Conservation (phyloP, 108 stramenopile genomes). For the Pseudonitzschia multistriata region DNA sequence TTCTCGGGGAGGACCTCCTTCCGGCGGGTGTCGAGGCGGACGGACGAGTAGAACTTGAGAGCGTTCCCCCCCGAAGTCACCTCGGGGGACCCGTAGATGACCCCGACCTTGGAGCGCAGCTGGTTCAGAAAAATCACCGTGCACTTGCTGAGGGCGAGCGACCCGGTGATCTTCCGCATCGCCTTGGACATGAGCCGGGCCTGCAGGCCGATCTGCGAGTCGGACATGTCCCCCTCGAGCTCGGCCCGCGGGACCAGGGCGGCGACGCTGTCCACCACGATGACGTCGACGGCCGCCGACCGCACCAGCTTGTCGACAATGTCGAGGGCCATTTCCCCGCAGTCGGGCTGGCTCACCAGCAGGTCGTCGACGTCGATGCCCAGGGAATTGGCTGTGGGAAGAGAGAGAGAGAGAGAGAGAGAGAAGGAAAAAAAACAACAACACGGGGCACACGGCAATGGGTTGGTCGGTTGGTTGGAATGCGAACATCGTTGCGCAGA, state of each 20-base stretch:
- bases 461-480: no score
- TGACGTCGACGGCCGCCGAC: constrained; percentile 88
- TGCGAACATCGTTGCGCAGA: no score
- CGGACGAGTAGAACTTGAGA: constrained; percentile 91
- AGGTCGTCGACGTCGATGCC: constrained; percentile 90
- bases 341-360: constrained; percentile 92
- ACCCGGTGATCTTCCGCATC: constrained; percentile 91
- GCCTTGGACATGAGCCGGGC: constrained; percentile 97
- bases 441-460: no score
- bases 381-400: constrained; percentile 40
- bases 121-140: constrained; percentile 95
- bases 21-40: constrained; percentile 86
- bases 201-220: constrained; percentile 89
- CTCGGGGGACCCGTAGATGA: constrained; percentile 92
- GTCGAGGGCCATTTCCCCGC: constrained; percentile 97
- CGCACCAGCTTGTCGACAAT: constrained; percentile 94
- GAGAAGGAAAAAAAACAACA: neutral
- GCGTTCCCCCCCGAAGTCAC: constrained; percentile 96
- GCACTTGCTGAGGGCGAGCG: constrained; percentile 76
- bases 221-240: constrained; percentile 88
- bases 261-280: constrained; percentile 94
- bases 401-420: neutral
- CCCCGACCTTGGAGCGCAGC: constrained; percentile 85
- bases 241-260: constrained; percentile 95
- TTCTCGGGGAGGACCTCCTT: constrained; percentile 91